Evolutionary conservation across 495 filamentous ascomycete genomes (phyloP).

Genomic region (Xylona heveae): DNA sequence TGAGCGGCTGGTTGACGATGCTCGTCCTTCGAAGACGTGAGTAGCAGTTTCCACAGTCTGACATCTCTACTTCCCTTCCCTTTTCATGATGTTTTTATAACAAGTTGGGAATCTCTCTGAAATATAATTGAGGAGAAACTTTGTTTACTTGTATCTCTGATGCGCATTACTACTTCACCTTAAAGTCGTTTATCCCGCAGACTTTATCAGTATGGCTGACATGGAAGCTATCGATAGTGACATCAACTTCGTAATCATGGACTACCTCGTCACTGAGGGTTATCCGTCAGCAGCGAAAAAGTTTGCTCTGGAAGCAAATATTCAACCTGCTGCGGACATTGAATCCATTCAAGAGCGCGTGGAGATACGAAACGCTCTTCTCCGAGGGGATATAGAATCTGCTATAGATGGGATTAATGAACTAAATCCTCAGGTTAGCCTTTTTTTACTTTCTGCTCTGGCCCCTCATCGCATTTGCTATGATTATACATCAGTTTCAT

Average conservation of each 20-base stretch:
- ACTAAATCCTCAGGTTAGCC: constrained; percentile 68
- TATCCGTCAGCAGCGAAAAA: constrained; percentile 85
- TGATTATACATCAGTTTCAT: constrained; percentile 96
- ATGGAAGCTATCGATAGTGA: constrained; percentile 35
- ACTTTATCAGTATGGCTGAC: constrained; percentile 4
- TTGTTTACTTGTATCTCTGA: constrained; percentile 55
- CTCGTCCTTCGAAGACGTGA: constrained; percentile 81
- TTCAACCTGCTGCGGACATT: constrained; percentile 45
- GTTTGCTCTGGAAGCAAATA: constrained; percentile 84
- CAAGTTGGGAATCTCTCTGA: constrained; percentile 99
- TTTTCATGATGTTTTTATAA: constrained; percentile 57
- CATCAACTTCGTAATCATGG: constrained; percentile 88
- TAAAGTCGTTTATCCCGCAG: constrained; percentile 2
- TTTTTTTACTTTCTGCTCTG: constrained; percentile 2
- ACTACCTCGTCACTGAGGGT: constrained; percentile 90
- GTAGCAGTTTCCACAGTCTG: constrained; percentile 12
- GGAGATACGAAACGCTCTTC: constrained; percentile 59
- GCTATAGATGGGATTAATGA: constrained; percentile 82
- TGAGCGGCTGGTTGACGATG: constrained; percentile 62
- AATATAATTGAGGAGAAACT: constrained; percentile 72
- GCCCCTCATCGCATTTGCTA: constrained; percentile 25
- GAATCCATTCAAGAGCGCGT: constrained; percentile 57
- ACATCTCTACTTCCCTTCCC: constrained; percentile 4
- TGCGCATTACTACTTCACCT: constrained; percentile 8
- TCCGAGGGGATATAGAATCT: constrained; percentile 59